Conservation (phyloP, 495 filamentous ascomycete species). For the Penicillium crystallinum region DNA sequence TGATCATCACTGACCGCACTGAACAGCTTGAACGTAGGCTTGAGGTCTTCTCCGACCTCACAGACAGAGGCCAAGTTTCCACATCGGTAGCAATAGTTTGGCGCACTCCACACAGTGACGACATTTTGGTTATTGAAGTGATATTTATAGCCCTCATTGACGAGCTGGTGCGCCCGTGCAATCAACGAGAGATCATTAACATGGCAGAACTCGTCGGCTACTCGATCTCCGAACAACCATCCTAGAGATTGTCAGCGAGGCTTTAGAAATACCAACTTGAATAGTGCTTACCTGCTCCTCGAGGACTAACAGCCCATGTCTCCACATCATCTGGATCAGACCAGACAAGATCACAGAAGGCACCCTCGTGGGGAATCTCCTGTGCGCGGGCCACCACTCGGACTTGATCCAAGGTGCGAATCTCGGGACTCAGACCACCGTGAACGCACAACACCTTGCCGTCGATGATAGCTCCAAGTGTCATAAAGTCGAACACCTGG, state of each 20-base stretch:
- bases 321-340: slow-evolving; percentile 97
- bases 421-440: slow-evolving; percentile 93
- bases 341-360: slow-evolving; percentile 98
- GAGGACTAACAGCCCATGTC: slow-evolving; percentile 92
- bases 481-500: slow-evolving; percentile 97
- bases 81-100: slow-evolving; percentile 98
- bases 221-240: slow-evolving; percentile 97
- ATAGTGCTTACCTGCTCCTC: slow-evolving; percentile 65
- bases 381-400: slow-evolving; percentile 96
- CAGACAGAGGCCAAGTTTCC: slow-evolving; percentile 97
- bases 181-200: slow-evolving; percentile 94
- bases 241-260: slow-evolving; percentile 32
- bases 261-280: neutral
- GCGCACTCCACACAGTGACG: slow-evolving; percentile 98
- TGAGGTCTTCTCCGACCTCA: slow-evolving; percentile 78
- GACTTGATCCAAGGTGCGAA: slow-evolving; percentile 92
- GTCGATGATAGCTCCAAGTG: slow-evolving; percentile 92
- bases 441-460: slow-evolving; percentile 96
- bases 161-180: slow-evolving; percentile 91
- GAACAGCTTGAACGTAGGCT: slow-evolving; percentile 91
- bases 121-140: slow-evolving; percentile 95
- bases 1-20: slow-evolving; percentile 88
- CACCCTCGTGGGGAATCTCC: slow-evolving; percentile 96
- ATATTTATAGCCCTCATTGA: slow-evolving; percentile 98
- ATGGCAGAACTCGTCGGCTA: slow-evolving; percentile 98